Conservation (phyloP, 75 land plant genomes). For the Cupressus sempervirens region DNA sequence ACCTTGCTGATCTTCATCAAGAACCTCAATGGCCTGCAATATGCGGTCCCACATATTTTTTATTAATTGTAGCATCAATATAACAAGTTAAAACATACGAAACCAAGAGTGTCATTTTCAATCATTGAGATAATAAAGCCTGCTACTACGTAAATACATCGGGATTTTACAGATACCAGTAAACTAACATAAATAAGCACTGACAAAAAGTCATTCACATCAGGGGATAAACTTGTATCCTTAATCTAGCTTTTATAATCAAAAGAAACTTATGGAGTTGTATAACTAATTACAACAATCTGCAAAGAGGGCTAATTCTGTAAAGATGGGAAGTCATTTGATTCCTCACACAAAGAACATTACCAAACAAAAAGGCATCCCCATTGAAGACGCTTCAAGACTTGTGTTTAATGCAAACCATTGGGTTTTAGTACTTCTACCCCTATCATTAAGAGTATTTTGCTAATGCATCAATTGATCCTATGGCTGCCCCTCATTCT, state of each 20-base stretch:
- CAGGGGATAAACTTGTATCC: neutral
- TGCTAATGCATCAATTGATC: neutral
- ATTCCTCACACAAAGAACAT: neutral
- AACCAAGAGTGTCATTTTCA: conserved; percentile 4
- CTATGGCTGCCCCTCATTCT: neutral
- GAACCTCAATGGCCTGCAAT: conserved; percentile 74
- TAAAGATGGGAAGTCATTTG: neutral
- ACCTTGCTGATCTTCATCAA: conserved; percentile 65
- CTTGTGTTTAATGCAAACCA: neutral
- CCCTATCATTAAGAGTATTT: neutral
- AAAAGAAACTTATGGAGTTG: neutral
- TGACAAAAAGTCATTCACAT: neutral
- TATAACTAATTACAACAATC: neutral
- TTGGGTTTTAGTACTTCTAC: neutral
- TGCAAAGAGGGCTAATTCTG: neutral
- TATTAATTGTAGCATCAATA: neutral
- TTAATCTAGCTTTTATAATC: neutral
- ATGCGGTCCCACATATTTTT: neutral
- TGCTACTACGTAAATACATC: neutral
- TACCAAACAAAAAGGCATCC: neutral
- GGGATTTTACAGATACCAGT: neutral
- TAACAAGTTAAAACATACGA: neutral
- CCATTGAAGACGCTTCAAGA: neutral
- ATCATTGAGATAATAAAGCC: neutral
- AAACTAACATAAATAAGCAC: neutral